Evolutionary conservation across 2,329 filamentous ascomycete species (phyloP).

Genomic region (Zalaria sp.): DNA sequence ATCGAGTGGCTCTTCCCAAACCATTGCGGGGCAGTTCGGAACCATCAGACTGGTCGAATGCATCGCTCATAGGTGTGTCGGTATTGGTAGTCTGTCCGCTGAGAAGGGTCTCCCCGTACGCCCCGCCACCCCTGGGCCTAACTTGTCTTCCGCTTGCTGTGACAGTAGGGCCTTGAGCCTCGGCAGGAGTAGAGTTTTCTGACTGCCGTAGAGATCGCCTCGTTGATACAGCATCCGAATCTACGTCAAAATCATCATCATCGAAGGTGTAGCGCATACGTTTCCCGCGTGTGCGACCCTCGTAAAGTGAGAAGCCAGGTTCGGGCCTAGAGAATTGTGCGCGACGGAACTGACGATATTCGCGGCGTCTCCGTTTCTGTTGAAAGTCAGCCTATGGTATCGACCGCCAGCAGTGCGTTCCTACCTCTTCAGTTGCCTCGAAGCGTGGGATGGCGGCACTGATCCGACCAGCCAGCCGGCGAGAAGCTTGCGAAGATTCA

Average conservation of each 20-base stretch:
- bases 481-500: constrained; percentile 64
- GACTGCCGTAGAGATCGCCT: constrained; percentile 54
- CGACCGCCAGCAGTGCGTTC: neutral
- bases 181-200: constrained; percentile 53
- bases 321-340: constrained; percentile 80
- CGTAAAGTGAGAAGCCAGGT: constrained; percentile 82
- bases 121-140: constrained; percentile 46
- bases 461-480: constrained; percentile 65
- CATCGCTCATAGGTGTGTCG: constrained; percentile 27
- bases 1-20: constrained; percentile 23
- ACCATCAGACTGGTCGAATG: constrained; percentile 27
- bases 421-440: constrained; percentile 80
- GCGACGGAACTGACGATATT: constrained; percentile 77
- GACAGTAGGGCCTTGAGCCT: constrained; percentile 47
- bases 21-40: constrained; percentile 28
- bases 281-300: constrained; percentile 91
- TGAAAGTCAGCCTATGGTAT: constrained; percentile 7
- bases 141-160: constrained; percentile 85
- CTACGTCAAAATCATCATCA: constrained; percentile 58
- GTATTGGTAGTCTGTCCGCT: constrained; percentile 35
- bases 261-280: constrained; percentile 94
- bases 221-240: constrained; percentile 53
- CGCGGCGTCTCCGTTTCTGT: constrained; percentile 81
- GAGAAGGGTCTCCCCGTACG: constrained; percentile 49
- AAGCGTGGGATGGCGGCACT: constrained; percentile 71